phyloP scores from a whole-genome alignment of 2,329 filamentous ascomycete genomes.

The Keithomyces neogunnii region DNA sequence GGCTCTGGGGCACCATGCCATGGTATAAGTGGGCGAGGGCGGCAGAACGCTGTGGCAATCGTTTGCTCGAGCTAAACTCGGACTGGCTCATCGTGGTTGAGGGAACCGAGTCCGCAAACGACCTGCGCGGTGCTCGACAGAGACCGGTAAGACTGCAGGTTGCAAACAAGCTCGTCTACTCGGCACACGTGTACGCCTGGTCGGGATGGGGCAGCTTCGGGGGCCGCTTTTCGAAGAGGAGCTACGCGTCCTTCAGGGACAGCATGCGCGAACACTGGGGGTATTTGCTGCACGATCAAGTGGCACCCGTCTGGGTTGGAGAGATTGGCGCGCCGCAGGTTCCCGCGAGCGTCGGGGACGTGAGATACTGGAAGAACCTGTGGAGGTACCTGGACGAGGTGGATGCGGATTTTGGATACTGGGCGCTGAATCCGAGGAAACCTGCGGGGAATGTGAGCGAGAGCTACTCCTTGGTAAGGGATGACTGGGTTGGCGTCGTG shows the following conservation, averaged over 20 bases:
- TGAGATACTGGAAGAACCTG: constrained; percentile 58
- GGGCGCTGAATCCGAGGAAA: constrained; percentile 61
- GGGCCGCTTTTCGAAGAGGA: constrained; percentile 51
- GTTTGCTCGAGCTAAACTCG: constrained; percentile 47
- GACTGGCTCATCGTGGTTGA: constrained; percentile 62
- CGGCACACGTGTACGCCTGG: constrained; percentile 61
- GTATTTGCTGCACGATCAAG: constrained; percentile 42
- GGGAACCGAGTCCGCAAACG: constrained; percentile 59
- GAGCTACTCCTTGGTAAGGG: constrained; percentile 51
- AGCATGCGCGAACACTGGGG: constrained; percentile 60
- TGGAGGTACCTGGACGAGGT: constrained; percentile 47
- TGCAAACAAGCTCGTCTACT: constrained; percentile 53
- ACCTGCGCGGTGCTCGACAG: constrained; percentile 45
- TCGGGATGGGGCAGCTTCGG: constrained; percentile 58
- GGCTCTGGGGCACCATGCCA: constrained; percentile 60
- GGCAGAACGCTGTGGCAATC: constrained; percentile 54
- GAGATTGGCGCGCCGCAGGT: constrained; percentile 53
- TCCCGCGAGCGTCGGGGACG: constrained; percentile 43
- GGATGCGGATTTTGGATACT: constrained; percentile 61
- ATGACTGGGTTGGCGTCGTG: constrained; percentile 56
- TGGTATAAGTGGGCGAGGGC: constrained; percentile 58
- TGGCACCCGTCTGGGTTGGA: constrained; percentile 57
- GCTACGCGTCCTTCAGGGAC: constrained; percentile 52
- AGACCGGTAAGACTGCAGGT: constrained; percentile 51
- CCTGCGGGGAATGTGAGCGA: constrained; percentile 48